phyloP scores from a whole-genome alignment of 192 early-diverging fungal species.

The Backusella parvicylindrica region DNA sequence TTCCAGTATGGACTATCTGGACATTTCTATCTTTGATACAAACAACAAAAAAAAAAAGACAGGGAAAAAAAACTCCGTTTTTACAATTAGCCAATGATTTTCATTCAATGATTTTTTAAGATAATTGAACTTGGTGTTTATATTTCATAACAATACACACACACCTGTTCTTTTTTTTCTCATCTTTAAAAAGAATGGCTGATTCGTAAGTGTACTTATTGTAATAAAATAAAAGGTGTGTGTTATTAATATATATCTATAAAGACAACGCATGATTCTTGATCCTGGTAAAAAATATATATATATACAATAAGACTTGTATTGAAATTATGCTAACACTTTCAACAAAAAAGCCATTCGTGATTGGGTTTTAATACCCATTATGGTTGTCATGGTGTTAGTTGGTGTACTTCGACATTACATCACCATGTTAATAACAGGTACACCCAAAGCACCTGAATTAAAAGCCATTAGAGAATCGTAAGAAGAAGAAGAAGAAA shows the following conservation, averaged over 20 bases:
- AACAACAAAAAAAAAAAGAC: too few species aligned
- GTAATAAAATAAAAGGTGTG: not conserved
- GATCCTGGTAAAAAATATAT: conserved; percentile 28
- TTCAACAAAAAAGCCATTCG: conserved; percentile 58
- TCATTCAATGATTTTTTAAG: not conserved
- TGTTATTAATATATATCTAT: not conserved
- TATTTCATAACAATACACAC: not conserved
- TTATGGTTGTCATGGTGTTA: conserved; percentile 96
- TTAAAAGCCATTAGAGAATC: conserved; percentile 81
- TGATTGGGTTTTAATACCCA: conserved; percentile 94
- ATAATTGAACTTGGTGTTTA: not conserved
- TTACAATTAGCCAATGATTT: not conserved
- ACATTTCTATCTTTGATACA: not conserved
- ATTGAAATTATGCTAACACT: not conserved
- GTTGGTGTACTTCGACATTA: conserved; percentile 94
- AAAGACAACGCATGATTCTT: conserved; percentile 29
- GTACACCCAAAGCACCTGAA: conserved; percentile 74
- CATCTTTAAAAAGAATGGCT: conserved; percentile 3
- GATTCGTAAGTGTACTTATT: conserved; percentile 9
- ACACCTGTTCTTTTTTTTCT: not conserved
- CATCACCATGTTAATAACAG: conserved; percentile 84
- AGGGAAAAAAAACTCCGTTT: not conserved
- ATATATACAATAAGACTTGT: not conserved
- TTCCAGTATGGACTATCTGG: too few species aligned
- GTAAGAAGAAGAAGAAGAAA: conserved; percentile 30